Percentiles rank a stretch among this genome's conserved stretches.
These are phyloP conservation scores for Vanrija pseudolonga DNA, from an alignment of 1,284 basidiomycete genomes.

Conservation along the genomic window DNA sequence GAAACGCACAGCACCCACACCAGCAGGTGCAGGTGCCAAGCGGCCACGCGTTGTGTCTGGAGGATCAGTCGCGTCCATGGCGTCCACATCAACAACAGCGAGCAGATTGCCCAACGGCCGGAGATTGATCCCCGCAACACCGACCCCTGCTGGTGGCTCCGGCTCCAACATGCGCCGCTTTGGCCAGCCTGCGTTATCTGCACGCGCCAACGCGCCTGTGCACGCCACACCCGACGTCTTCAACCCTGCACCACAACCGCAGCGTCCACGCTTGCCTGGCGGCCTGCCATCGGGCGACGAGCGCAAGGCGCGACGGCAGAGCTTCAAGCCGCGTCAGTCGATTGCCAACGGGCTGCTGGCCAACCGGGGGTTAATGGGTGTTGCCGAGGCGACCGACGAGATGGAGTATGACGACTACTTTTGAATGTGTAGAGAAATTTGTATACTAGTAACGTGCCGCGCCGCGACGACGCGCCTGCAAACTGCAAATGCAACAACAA, in stretches of 20 bases:
- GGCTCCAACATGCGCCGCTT: neutral
- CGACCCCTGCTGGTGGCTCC: neutral
- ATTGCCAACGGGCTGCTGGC: constrained; percentile 10
- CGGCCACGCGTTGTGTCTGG: constrained; percentile 13
- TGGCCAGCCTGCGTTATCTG: constrained; percentile 8
- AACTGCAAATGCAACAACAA: too few species aligned
- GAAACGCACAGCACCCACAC: constrained; percentile 43
- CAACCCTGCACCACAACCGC: constrained; percentile 43
- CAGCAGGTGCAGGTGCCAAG: constrained; percentile 13
- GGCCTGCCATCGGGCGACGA: too few species aligned
- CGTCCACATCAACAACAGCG: constrained; percentile 3
- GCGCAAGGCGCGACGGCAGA: constrained; percentile 57
- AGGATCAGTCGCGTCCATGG: constrained; percentile 4
- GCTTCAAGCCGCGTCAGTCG: constrained; percentile 51
- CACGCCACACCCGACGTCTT: neutral
- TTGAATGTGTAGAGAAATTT: neutral
- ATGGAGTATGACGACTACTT: constrained; percentile 24
- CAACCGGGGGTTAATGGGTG: neutral
- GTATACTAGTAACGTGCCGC: neutral
- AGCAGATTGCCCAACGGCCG: neutral
- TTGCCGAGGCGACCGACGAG: neutral
- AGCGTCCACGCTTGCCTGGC: constrained; percentile 50
- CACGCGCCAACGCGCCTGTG: constrained; percentile 4
- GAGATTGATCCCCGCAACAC: neutral
- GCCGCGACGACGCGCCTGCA: too few species aligned